Percentiles rank a stretch among this genome's conserved stretches.
These are phyloP conservation scores for Wickerhamiella occidentalis DNA, from an alignment of 805 yeast species.

Conservation along the genomic window DNA sequence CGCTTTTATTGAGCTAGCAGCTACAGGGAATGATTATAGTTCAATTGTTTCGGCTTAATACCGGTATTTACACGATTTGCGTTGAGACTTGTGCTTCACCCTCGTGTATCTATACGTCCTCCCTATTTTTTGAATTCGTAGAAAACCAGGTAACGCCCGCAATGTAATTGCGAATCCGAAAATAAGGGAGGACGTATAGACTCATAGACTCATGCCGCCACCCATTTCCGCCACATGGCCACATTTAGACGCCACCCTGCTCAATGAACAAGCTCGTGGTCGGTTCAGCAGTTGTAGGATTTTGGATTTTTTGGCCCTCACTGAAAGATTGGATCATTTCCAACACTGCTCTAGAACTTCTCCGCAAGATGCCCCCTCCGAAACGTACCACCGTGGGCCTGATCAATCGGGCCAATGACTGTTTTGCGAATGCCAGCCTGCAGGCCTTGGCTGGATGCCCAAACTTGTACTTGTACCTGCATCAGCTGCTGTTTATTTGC, in stretches of 20 bases:
- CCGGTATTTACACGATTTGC: too few relatives aligned
- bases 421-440: slow-evolving; percentile 81
- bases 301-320: slow-evolving; percentile 11
- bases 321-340: not conserved
- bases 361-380: slow-evolving; percentile 2
- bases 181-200: too few relatives aligned
- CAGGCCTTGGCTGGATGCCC: slow-evolving; percentile 40
- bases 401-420: slow-evolving; percentile 70
- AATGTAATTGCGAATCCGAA: too few relatives aligned
- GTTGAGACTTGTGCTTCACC: too few relatives aligned
- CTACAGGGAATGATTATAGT: too few relatives aligned
- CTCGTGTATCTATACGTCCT: too few relatives aligned
- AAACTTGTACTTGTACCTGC: slow-evolving; percentile 20
- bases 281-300: not conserved
- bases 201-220: too few relatives aligned
- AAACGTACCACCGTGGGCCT: slow-evolving; percentile 54
- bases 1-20: too few relatives aligned
- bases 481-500: slow-evolving; percentile 7
- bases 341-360: slow-evolving; percentile 1
- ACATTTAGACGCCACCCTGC: not conserved
- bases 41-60: too few relatives aligned
- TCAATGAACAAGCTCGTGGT: not conserved
- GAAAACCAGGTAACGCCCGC: too few relatives aligned
- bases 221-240: not conserved
- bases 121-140: too few relatives aligned